Base-by-base conservation (phyloP, 495 filamentous ascomycete species). In the Opeltia flavorubescens region DNA sequence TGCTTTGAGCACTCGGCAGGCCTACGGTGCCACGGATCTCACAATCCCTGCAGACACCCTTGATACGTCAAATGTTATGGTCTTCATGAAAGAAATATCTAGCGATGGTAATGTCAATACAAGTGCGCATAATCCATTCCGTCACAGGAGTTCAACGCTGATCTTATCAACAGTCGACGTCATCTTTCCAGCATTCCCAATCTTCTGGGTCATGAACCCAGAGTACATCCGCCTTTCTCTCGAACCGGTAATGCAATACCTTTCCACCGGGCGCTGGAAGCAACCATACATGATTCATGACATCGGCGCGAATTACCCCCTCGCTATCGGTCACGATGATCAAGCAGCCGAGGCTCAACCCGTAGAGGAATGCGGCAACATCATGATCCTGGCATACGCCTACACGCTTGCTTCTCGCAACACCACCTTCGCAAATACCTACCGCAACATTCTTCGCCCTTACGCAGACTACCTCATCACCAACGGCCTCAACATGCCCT, bases 31-130 rank as follows among this genome's bases (percentile, higher is more conserved):
- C 7, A 66, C 70, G 43, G 70, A 73, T 25, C 29, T 72, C 29
- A 68, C 62, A 0, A 66, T 73, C 24, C 61, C 67, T 4, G 52
- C 59, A 11, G 58, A 64, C 29, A 65, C 68, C 26, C 66, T 63
- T 9, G 61, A 66, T 50, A 68, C 64, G 11, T 56, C 55, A 28
- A 59, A 64, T 45, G 57, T 63, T 31, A 55, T 76, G 48, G 62
- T 67, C 11, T 76, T 74, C 42, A 56, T 75, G 48, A 75, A 76
- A 47, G 70, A 74, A 52, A 66, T 74, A 23, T 69, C 65, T 6
- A 71, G 64, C 25, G 62, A 76, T 48, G 71, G 70, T 7, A 71
- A 75, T 44, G 54, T 72, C 42, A 74, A 74, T 44, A 75, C 71
- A 2, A 18, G 36, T 40, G 6, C 6, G 36, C 29, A 6, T 6